Evolutionary conservation across 768 basidiomycete species (phyloP).

Genomic region (Lactarius quietus): DNA sequence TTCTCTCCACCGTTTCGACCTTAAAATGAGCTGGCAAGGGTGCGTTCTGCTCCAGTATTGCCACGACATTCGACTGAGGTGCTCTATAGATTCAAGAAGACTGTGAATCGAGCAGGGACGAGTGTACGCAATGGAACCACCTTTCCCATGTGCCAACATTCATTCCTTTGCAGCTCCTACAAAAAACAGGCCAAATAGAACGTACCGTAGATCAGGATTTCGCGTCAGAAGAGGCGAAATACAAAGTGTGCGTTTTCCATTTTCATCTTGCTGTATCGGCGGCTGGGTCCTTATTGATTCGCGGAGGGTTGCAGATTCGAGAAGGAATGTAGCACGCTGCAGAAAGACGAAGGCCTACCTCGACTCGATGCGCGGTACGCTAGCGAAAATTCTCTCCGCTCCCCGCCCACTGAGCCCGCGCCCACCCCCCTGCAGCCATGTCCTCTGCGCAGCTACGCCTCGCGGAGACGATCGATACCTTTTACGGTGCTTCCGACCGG

Average conservation of each 20-base stretch:
- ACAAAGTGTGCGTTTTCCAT: slow-evolving; percentile 69
- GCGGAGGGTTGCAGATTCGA: slow-evolving; percentile 92
- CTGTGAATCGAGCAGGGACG: slow-evolving; percentile 86
- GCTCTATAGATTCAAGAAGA: slow-evolving; percentile 79
- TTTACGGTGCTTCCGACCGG: slow-evolving; percentile 84
- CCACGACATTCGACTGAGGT: neutral
- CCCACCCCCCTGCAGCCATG: slow-evolving; percentile 60
- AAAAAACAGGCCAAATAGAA: slow-evolving; percentile 98
- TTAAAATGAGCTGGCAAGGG: slow-evolving; percentile 24
- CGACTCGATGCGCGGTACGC: slow-evolving; percentile 88
- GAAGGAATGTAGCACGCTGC: slow-evolving; percentile 90
- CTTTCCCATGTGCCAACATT: slow-evolving; percentile 16
- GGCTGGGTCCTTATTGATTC: no score
- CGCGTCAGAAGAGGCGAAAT: slow-evolving; percentile 87
- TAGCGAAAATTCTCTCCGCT: neutral
- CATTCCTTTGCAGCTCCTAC: slow-evolving; percentile 60
- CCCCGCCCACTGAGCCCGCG: neutral
- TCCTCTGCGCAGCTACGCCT: slow-evolving; percentile 87
- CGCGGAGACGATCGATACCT: slow-evolving; percentile 89
- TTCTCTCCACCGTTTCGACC: neutral
- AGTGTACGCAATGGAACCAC: slow-evolving; percentile 52
- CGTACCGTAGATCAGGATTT: slow-evolving; percentile 94
- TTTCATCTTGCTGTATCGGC: neutral
- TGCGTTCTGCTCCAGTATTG: neutral
- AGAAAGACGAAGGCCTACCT: slow-evolving; percentile 96